Evolutionary conservation across 768 basidiomycete species (phyloP).

Genomic region (Serendipita sp.): DNA sequence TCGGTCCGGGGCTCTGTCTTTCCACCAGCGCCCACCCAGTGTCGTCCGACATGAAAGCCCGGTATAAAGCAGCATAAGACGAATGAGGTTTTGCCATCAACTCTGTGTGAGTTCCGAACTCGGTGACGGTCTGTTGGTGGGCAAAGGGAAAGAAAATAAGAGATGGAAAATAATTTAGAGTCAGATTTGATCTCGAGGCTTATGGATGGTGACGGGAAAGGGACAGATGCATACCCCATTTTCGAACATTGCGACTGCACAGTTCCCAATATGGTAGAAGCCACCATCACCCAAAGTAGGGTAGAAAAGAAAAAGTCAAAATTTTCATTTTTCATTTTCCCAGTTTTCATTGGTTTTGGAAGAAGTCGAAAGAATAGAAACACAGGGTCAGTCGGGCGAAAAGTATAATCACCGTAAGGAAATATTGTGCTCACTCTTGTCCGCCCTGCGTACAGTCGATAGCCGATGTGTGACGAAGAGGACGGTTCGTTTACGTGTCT

Average conservation of each 20-base stretch:
- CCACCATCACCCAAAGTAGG: too few relatives aligned
- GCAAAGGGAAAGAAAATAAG: background rate
- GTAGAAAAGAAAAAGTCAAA: too few relatives aligned
- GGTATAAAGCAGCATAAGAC: constrained; percentile 53
- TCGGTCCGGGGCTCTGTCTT: background rate
- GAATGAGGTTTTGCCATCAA: constrained; percentile 27
- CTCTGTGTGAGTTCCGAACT: background rate
- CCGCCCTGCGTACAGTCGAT: constrained; percentile 64
- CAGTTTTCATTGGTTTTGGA: too few relatives aligned
- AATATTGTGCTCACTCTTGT: constrained; percentile 35
- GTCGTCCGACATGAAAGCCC: constrained; percentile 39
- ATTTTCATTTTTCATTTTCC: too few relatives aligned
- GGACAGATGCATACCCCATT: constrained; percentile 8
- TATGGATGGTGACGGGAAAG: constrained; percentile 20
- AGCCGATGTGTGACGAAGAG: constrained; percentile 76
- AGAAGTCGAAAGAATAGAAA: background rate
- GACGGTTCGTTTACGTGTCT: constrained; percentile 43
- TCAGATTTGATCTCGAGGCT: constrained; percentile 49
- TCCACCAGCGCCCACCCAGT: background rate
- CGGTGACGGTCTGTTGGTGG: background rate
- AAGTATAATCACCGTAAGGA: background rate
- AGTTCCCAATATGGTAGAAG: too few relatives aligned
- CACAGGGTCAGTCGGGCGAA: background rate
- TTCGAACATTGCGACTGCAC: constrained; percentile 13
- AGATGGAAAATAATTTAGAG: background rate